Evolutionary conservation across 2,329 filamentous ascomycete species (phyloP).

Genomic region (Lizonia empirigonia): DNA sequence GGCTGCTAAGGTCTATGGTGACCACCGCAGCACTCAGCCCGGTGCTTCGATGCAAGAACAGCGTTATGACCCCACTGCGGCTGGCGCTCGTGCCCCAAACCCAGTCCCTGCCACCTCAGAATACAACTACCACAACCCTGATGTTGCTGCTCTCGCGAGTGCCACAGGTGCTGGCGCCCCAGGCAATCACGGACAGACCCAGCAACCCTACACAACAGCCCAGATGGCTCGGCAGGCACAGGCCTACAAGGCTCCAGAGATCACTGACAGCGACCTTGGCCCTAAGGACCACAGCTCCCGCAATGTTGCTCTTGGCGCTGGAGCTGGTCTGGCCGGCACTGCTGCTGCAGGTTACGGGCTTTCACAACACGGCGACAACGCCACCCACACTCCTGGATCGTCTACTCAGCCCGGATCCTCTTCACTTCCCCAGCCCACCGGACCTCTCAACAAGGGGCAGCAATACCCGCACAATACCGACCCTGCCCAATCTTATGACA

Average conservation of each 20-base stretch:
- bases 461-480: conserved; percentile 9
- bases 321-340: conserved; percentile 20
- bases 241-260: conserved; percentile 7
- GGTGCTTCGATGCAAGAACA: conserved; percentile 39
- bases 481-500: conserved; percentile 1
- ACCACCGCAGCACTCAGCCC: conserved; percentile 39
- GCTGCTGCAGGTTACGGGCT: conserved; percentile 9
- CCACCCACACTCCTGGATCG: neutral
- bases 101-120: conserved; percentile 28
- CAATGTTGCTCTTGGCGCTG: conserved; percentile 30
- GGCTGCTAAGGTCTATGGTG: conserved; percentile 34
- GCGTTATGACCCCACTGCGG: conserved; percentile 35
- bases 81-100: conserved; percentile 30
- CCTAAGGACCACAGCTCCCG: conserved; percentile 23
- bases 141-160: conserved; percentile 10
- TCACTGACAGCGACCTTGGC: conserved; percentile 6
- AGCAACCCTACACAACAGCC: conserved; percentile 10
- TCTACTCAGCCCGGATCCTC: conserved; percentile 9
- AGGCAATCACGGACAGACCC: conserved; percentile 1
- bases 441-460: conserved; percentile 2
- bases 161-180: neutral
- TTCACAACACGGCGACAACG: conserved; percentile 4
- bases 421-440: conserved; percentile 8
- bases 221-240: conserved; percentile 10
- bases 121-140: conserved; percentile 21